Conservation (phyloP, 257 asterid species). For the Scutellaria galericulata region DNA sequence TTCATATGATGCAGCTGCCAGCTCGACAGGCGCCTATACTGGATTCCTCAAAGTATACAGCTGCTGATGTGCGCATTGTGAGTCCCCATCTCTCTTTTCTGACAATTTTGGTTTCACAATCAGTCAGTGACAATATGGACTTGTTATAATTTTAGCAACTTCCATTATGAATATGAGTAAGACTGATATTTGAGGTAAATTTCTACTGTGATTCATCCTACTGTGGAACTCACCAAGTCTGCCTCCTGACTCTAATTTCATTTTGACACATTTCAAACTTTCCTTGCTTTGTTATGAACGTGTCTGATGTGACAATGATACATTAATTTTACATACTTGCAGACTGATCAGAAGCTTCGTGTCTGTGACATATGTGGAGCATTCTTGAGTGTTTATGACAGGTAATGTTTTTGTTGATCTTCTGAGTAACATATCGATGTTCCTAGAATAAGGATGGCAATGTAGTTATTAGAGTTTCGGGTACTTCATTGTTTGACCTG, state of each 20-base stretch:
- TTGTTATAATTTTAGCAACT: slow-evolving; percentile 7
- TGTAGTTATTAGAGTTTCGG: slow-evolving; percentile 55
- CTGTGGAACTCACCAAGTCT: slow-evolving; percentile 1
- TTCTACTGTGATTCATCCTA: not conserved
- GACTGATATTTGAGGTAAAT: slow-evolving; percentile 11
- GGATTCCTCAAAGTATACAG: slow-evolving; percentile 84
- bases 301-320: slow-evolving; percentile 40
- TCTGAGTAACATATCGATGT: slow-evolving; percentile 7
- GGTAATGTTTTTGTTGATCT: slow-evolving; percentile 48
- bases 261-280: slow-evolving; percentile 8
- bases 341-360: slow-evolving; percentile 99
- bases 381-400: slow-evolving; percentile 92
- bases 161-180: slow-evolving; percentile 10
- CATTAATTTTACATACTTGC: slow-evolving; percentile 35
- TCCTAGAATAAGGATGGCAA: slow-evolving; percentile 44
- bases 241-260: slow-evolving; percentile 17
- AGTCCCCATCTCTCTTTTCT: slow-evolving; percentile 40
- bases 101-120: not conserved
- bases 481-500: slow-evolving; percentile 74
- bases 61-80: slow-evolving; percentile 92
- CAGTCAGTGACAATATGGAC: not conserved
- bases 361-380: slow-evolving; percentile 99
- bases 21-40: slow-evolving; percentile 66
- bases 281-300: not conserved
- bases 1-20: slow-evolving; percentile 59